phyloP scores from a whole-genome alignment of 139 green algal genomes.

The Volvox reticuliferus region DNA sequence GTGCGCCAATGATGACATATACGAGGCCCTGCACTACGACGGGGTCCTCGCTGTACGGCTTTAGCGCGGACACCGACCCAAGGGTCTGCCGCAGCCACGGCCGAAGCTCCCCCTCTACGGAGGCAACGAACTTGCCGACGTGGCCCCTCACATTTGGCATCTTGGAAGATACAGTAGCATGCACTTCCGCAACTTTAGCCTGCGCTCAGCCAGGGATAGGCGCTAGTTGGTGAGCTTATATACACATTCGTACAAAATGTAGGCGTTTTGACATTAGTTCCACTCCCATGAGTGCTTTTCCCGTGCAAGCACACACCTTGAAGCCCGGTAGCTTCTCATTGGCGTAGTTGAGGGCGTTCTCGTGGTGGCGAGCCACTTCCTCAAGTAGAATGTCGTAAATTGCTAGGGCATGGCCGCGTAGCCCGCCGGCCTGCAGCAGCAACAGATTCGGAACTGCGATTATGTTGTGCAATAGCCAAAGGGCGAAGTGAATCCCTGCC shows the following conservation, averaged over 20 bases:
- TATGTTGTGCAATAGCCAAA: too few relatives aligned
- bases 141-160: slow-evolving; percentile 17
- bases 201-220: not conserved
- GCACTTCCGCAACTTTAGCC: slow-evolving; percentile 40
- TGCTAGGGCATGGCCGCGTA: slow-evolving; percentile 15
- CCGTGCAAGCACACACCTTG: slow-evolving; percentile 1
- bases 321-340: slow-evolving; percentile 45
- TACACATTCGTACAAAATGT: too few relatives aligned
- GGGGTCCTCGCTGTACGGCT: slow-evolving; percentile 30
- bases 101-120: slow-evolving; percentile 23
- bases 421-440: slow-evolving; percentile 13
- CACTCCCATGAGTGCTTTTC: not conserved
- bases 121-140: not conserved
- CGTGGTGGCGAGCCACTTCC: slow-evolving; percentile 11
- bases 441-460: not conserved
- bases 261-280: not conserved
- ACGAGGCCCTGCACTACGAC: slow-evolving; percentile 27
- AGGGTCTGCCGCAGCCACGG: slow-evolving; percentile 8
- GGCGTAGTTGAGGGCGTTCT: slow-evolving; percentile 25
- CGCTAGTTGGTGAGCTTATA: too few relatives aligned
- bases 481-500: too few relatives aligned
- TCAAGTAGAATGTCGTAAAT: slow-evolving; percentile 28
- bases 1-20: slow-evolving; percentile 2
- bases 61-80: not conserved
- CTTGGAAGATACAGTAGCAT: slow-evolving; percentile 2